Evolutionary conservation across 805 yeast genomes (phyloP).

Genomic region (Wickerhamiella occidentalis): DNA sequence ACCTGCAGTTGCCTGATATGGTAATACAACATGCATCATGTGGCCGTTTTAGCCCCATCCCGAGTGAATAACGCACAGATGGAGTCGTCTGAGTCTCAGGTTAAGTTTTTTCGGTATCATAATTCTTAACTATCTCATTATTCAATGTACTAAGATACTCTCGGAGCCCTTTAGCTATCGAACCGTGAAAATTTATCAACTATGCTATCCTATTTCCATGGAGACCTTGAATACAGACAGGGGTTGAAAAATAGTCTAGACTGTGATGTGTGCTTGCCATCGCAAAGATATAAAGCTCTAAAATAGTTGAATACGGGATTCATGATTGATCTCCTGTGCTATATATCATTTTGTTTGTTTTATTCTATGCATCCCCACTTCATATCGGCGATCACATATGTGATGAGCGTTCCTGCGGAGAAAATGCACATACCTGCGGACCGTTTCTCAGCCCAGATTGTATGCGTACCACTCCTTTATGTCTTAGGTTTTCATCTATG

Average conservation of each 20-base stretch:
- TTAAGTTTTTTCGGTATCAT: not conserved
- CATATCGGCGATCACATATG: not conserved
- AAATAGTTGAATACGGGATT: too few species aligned
- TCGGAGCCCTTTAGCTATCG: too few species aligned
- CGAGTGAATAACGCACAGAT: not conserved
- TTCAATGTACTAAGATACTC: too few species aligned
- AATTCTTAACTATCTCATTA: not conserved
- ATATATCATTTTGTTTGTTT: not conserved
- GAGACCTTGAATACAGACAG: not conserved
- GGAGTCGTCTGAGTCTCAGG: not conserved
- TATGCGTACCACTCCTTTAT: too few species aligned
- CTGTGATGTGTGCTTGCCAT: too few species aligned
- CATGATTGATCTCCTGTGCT: too few species aligned
- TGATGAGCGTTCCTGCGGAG: too few species aligned
- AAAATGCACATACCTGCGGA: too few species aligned
- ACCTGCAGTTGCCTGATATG: not conserved
- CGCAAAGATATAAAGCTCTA: too few species aligned
- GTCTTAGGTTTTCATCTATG: too few species aligned
- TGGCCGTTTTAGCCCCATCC: not conserved
- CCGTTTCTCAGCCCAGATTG: too few species aligned
- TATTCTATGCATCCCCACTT: not conserved
- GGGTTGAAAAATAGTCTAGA: not conserved
- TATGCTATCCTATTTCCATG: not conserved
- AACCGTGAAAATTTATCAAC: too few species aligned
- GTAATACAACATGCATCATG: not conserved